These are phyloP conservation scores for Scutellaria barbata DNA, from an alignment of 257 asterid genomes.

Conservation along the genomic window DNA sequence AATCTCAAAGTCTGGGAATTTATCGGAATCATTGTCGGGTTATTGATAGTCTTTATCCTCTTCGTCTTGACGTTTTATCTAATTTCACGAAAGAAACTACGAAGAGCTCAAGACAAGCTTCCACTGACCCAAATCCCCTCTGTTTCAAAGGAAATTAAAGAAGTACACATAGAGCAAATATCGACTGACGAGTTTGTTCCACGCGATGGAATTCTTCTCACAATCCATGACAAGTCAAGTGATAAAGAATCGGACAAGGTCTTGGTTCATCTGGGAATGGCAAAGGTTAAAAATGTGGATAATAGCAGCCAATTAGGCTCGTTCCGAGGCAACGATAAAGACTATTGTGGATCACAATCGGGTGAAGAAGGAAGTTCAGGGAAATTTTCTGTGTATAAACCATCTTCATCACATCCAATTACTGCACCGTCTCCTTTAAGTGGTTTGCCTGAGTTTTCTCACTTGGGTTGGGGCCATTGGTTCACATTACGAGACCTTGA, in stretches of 20 bases:
- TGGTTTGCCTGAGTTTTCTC: constrained; percentile 94
- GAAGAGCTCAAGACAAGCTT: constrained; percentile 48
- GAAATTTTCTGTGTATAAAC: constrained; percentile 47
- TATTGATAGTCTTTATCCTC: constrained; percentile 68
- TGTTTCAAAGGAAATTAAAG: constrained; percentile 87
- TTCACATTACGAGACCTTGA: constrained; percentile 90
- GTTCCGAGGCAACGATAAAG: constrained; percentile 66
- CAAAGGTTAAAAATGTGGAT: constrained; percentile 60
- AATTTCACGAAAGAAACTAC: constrained; percentile 68
- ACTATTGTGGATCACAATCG: constrained; percentile 69
- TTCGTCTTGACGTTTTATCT: constrained; percentile 64
- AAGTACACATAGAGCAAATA: constrained; percentile 82
- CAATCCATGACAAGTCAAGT: constrained; percentile 76
- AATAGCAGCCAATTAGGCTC: constrained; percentile 69
- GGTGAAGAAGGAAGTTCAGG: constrained; percentile 92
- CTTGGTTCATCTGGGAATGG: constrained; percentile 71
- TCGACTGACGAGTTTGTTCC: constrained; percentile 68
- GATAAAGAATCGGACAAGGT: constrained; percentile 79
- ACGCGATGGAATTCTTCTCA: constrained; percentile 78
- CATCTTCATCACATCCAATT: constrained; percentile 38
- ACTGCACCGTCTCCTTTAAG: constrained; percentile 84
- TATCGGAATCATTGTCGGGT: constrained; percentile 79
- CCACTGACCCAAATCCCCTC: constrained; percentile 77
- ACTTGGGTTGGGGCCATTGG: constrained; percentile 99
- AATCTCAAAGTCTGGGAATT: constrained; percentile 91